Evolutionary conservation across 2,329 filamentous ascomycete genomes (phyloP), one percentile per base, ranked within the genome.

Genomic region (Coniella lustricola): DNA sequence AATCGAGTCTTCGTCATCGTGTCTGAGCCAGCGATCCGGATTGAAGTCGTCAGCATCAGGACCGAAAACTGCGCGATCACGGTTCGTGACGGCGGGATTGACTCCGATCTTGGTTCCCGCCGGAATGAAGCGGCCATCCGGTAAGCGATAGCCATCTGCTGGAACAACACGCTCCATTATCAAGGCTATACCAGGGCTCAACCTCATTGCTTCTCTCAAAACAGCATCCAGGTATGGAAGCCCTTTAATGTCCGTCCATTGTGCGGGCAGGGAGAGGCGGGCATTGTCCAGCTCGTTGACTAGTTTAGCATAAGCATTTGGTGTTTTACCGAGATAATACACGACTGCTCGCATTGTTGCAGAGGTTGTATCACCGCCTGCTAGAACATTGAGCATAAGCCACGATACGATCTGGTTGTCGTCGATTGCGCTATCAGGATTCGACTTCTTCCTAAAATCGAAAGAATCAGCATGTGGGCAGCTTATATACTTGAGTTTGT

Each of bases 201-300:
- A 46, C 3, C 72, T 66, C 7, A 73, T 51, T 0, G 63, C 56
- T 51, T 72, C 69, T 31, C 60, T 57, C 8, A 71, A 61, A 10
- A 66, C 53, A 1, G 67, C 68, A 3, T 64, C 61, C 10, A 75
- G 59, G 45, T 65, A 70, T 1, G 63, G 62, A 8, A 70, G 54
- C 2, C 14, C 25, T 4, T 38, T 48, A 9, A 31, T 43, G 3
- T 37, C 39, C 9, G 16, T 8, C 20, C 38, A 41, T 21, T 48
- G 38, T 10, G 39, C 46, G 4, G 46, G 46, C 7, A 42, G 38
- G 8, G 46, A 32, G 12, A 48, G 29, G 10, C 29, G 39, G 7
- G 46, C 39, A n/a, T 16, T 34, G 14, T 43, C 39, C 14, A 48
- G 40, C 25, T 48, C 39, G 8, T 22, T 22, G 4, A 21, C 17